phyloP scores from a whole-genome alignment of 306 rosid genomes.

The Morella rubra region DNA sequence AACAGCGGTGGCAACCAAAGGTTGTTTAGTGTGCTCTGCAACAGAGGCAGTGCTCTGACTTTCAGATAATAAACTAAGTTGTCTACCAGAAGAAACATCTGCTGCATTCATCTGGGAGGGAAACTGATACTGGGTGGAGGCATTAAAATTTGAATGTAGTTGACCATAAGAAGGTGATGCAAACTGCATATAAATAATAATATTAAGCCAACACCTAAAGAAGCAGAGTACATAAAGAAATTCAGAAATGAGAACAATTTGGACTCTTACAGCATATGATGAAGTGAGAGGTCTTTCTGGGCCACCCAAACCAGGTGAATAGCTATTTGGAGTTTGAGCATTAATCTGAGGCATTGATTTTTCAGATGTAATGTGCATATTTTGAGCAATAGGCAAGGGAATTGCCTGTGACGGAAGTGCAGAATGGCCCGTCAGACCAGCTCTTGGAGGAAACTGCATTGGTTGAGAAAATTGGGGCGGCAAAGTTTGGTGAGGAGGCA shows the following conservation, averaged over 20 bases:
- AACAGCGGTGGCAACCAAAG: conserved; percentile 38
- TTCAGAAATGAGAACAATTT: conserved; percentile 12
- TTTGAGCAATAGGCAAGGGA: conserved; percentile 57
- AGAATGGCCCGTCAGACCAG: conserved; percentile 57
- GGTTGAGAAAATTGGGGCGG: conserved; percentile 71
- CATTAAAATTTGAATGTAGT: conserved; percentile 50
- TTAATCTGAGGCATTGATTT: conserved; percentile 50
- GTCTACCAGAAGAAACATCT: conserved; percentile 46
- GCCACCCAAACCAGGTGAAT: conserved; percentile 61
- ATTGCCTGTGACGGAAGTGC: conserved; percentile 54
- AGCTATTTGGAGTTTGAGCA: conserved; percentile 60
- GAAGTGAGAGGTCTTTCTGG: conserved; percentile 60
- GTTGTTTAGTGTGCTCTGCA: conserved; percentile 48
- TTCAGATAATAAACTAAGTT: conserved; percentile 30
- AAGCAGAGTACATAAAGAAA: conserved; percentile 4
- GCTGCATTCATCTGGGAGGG: conserved; percentile 57
- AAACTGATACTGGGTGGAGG: conserved; percentile 55
- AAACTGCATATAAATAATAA: conserved; percentile 51
- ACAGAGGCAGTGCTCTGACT: conserved; percentile 44
- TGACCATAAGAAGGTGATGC: conserved; percentile 64
- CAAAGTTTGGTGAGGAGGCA: conserved; percentile 63
- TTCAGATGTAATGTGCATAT: conserved; percentile 57
- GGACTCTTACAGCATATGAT: conserved; percentile 64
- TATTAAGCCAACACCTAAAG: conserved; percentile 29
- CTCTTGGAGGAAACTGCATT: conserved; percentile 59